Percentiles rank a stretch among this genome's conserved stretches.
Evolutionary conservation across 441 rosid genomes (phyloP).

Genomic region (Euphorbia corollata): DNA sequence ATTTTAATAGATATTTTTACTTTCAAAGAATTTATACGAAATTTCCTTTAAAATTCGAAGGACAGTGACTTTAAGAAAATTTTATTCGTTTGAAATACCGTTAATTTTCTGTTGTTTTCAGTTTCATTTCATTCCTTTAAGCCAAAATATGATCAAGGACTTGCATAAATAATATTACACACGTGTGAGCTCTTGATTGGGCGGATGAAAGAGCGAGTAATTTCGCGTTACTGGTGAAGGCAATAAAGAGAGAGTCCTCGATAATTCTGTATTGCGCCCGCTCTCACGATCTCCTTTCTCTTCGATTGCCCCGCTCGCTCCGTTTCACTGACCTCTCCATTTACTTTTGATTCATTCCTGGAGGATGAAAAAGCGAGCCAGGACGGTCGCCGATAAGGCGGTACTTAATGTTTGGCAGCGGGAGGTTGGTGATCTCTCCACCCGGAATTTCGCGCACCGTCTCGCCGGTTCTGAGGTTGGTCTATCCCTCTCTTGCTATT

Average conservation of each 20-base stretch:
- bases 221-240: too few relatives aligned
- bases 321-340: neutral
- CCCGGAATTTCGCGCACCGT: constrained; percentile 59
- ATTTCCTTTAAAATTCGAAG: too few relatives aligned
- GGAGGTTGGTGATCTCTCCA: constrained; percentile 66
- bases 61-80: too few relatives aligned
- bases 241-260: neutral
- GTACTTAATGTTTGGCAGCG: constrained; percentile 61
- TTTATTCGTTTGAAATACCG: too few relatives aligned
- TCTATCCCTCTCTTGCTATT: neutral
- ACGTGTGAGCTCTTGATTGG: neutral
- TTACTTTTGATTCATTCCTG: neutral
- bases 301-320: neutral
- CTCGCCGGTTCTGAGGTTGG: constrained; percentile 71
- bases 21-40: too few relatives aligned
- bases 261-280: neutral
- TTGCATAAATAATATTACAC: neutral
- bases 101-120: too few relatives aligned
- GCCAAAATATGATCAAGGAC: too few relatives aligned
- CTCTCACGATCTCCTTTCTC: neutral
- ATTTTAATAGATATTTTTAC: too few relatives aligned
- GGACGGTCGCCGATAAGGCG: constrained; percentile 35
- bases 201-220: neutral
- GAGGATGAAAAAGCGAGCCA: constrained; percentile 30
- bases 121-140: too few relatives aligned